Evolutionary conservation across 1,139 yeast genomes (phyloP), one percentile per base, ranked within the genome.

Genomic region (Hyphopichia pseudoburtonii): DNA sequence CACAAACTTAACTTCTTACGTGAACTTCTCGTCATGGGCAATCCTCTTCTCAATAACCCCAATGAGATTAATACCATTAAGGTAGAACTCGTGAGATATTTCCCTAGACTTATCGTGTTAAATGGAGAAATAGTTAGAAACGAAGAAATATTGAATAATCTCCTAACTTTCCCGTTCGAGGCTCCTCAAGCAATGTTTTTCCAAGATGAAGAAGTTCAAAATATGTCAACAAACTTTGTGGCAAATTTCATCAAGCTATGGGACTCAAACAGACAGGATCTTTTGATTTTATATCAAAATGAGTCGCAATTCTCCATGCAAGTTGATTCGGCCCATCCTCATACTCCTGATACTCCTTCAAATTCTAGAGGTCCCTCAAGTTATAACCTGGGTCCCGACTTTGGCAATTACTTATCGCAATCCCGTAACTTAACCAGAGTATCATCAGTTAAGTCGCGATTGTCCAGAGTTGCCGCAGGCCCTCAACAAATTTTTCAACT

Each of bases 291-390:
- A 29, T 92, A 92, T 56, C 89, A 94, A 41, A 78, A 78, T 36
- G 85, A 84, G 51, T 88, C 97, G 0, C 89, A 86, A 53, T 90
- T 92, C 52, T 88, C 97, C 1, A 60, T 86, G 52, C 80, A 71
- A 53, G 73, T 74, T 23, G 83, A 78, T 51, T 58, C 78, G 6
- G 52, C 75, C 2, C 79, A 73, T 45, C 59, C 82, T 68, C 51
- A 76, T 71, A 38, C 79, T 65, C 56, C 71, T 69, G 49, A 56
- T 29, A 31, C 42, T 22, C 68, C 37, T 27, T 73, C 37, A 61
- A 70, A 33, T 54, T 52, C 41, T 51, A 40, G 33, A n/a, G 22
- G 17, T 11, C 34, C 36, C 7, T 22, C 32, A 9, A 28, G 33
- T 28, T 35, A 43, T 21, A 41, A 47, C 23, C 42, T 42, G 10